Evolutionary conservation across 805 yeast species (phyloP).

Genomic region (Lipomyces lipofer): DNA sequence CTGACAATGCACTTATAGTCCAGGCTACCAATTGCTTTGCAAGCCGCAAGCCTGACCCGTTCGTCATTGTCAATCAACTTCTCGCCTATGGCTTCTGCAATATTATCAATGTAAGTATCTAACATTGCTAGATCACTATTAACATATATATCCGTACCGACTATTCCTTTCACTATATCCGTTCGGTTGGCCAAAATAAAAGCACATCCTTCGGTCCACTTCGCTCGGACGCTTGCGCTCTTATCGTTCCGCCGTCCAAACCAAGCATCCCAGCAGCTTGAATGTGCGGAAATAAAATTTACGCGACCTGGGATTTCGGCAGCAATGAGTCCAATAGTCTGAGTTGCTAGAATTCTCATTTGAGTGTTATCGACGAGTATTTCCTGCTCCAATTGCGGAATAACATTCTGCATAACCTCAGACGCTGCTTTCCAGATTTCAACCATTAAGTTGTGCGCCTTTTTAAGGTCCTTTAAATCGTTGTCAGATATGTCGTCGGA

Average conservation of each 20-base stretch:
- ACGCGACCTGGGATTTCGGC: constrained; percentile 50
- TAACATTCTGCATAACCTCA: constrained; percentile 66
- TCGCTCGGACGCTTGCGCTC: constrained; percentile 59
- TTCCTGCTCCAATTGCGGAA: constrained; percentile 80
- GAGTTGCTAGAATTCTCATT: constrained; percentile 67
- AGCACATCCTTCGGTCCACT: constrained; percentile 67
- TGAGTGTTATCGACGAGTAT: constrained; percentile 62
- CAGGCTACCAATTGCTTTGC: constrained; percentile 49
- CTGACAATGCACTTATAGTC: constrained; percentile 50
- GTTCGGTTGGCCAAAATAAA: constrained; percentile 48
- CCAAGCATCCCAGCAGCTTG: constrained; percentile 69
- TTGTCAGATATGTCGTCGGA: constrained; percentile 35
- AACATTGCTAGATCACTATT: constrained; percentile 10
- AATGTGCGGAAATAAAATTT: constrained; percentile 52
- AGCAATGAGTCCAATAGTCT: constrained; percentile 68
- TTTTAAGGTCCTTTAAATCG: constrained; percentile 49
- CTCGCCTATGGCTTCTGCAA: constrained; percentile 53
- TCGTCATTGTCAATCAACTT: constrained; percentile 76
- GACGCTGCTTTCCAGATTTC: constrained; percentile 80
- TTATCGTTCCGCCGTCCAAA: constrained; percentile 71
- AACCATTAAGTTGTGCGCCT: constrained; percentile 61
- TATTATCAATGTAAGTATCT: background rate
- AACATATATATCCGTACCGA: constrained; percentile 37
- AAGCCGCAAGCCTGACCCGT: constrained; percentile 64
- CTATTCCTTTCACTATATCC: constrained; percentile 51